Percentiles rank a stretch among this genome's conserved stretches.
phyloP scores from a whole-genome alignment of 1,284 basidiomycete genomes.

The Cutaneotrichosporon sp. region DNA sequence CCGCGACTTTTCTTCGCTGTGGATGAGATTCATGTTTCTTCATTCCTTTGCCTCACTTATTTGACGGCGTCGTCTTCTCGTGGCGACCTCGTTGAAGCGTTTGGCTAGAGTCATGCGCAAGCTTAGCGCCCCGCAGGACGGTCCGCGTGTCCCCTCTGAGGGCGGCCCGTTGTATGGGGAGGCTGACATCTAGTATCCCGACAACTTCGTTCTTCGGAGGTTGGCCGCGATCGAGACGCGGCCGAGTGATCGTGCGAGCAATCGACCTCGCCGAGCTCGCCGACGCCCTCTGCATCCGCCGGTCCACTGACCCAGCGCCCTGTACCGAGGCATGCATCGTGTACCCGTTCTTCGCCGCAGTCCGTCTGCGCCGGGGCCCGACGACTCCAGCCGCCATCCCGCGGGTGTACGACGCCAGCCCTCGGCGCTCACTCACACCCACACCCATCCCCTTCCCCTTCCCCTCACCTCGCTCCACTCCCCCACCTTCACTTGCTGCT shows the following conservation, averaged over 20 bases:
- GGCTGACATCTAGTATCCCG: conserved; percentile 10
- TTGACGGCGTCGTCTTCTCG: conserved; percentile 5
- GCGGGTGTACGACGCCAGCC: background rate
- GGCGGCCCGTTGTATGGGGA: conserved; percentile 26
- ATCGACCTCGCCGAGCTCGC: background rate
- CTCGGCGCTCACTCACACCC: background rate
- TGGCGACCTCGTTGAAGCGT: conserved; percentile 15
- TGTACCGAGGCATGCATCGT: background rate
- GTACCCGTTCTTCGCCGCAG: background rate
- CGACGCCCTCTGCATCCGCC: background rate
- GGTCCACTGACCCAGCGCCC: background rate
- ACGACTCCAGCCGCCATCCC: background rate
- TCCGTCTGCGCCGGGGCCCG: background rate
- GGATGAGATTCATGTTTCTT: conserved; percentile 5
- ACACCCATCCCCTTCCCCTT: too few species aligned
- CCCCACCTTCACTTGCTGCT: too few species aligned
- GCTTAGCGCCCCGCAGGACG: conserved; percentile 27
- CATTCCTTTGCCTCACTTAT: conserved; percentile 13
- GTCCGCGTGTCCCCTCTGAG: conserved; percentile 8
- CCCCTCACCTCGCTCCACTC: too few species aligned
- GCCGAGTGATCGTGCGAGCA: too few species aligned
- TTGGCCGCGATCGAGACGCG: background rate
- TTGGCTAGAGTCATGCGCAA: conserved; percentile 18
- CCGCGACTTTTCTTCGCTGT: background rate
- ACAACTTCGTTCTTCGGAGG: background rate